Evolutionary conservation across 2,329 filamentous ascomycete genomes (phyloP).

Genomic region (Stemphylium lycopersici): DNA sequence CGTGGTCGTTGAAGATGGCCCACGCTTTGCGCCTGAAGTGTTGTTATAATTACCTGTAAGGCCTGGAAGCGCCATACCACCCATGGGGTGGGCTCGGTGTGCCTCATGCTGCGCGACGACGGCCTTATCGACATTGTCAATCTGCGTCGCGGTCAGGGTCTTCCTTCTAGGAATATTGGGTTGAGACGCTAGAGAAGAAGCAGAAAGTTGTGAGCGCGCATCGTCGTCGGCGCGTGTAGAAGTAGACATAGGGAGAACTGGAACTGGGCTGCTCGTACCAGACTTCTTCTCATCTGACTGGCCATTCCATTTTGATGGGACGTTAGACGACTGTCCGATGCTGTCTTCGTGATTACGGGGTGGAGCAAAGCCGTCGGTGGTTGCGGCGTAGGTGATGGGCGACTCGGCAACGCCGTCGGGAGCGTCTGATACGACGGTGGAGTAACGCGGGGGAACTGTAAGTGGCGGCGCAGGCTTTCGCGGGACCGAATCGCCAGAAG

Average conservation of each 20-base stretch:
- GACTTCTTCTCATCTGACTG: constrained; percentile 44
- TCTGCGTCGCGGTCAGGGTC: constrained; percentile 52
- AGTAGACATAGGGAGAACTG: constrained; percentile 23
- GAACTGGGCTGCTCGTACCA: constrained; percentile 44
- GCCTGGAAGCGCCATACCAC: constrained; percentile 28
- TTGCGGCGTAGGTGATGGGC: constrained; percentile 48
- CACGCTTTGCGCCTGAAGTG: constrained; percentile 10
- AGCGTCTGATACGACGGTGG: constrained; percentile 50
- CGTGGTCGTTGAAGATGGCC: constrained; percentile 1
- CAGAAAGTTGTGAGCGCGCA: constrained; percentile 9
- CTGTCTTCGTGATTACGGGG: constrained; percentile 23
- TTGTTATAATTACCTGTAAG: constrained; percentile 17
- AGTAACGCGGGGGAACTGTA: constrained; percentile 53
- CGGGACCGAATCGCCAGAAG: constrained; percentile 39
- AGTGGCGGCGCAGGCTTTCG: constrained; percentile 53
- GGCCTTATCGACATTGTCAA: constrained; percentile 45
- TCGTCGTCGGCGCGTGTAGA: constrained; percentile 18
- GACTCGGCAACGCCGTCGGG: constrained; percentile 46
- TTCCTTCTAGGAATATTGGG: constrained; percentile 53
- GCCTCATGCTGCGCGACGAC: constrained; percentile 27
- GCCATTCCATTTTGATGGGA: constrained; percentile 27
- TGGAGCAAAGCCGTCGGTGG: constrained; percentile 50
- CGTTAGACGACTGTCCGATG: constrained; percentile 12
- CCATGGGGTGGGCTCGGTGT: constrained; percentile 16
- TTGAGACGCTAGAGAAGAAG: constrained; percentile 41